A percentile compares a stretch with the other conserved stretches of the same genome.
These are phyloP conservation scores for Amaranthus tricolor DNA, from an alignment of 179 eudicot genomes.

Conservation along the genomic window DNA sequence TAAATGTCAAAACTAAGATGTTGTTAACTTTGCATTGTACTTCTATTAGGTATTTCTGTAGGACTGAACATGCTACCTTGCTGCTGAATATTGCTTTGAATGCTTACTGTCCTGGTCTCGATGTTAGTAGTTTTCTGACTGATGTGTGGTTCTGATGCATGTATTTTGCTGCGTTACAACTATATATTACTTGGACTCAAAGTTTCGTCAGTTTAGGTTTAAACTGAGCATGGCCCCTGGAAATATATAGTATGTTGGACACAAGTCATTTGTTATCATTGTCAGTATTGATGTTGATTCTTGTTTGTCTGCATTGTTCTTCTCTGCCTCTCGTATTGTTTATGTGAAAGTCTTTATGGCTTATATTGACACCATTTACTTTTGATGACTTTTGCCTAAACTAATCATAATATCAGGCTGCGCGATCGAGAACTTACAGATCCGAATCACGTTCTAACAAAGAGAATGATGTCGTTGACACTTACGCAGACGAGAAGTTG, in stretches of 20 bases:
- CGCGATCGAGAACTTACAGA: conserved; percentile 35
- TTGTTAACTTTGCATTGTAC: not conserved
- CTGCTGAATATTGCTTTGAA: not conserved
- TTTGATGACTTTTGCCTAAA: not conserved
- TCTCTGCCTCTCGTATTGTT: not conserved
- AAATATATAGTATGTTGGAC: not conserved
- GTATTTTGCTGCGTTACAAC: not conserved
- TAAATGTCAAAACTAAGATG: not conserved
- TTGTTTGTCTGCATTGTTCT: not conserved
- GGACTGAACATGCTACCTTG: not conserved
- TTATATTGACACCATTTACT: not conserved
- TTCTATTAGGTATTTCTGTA: not conserved
- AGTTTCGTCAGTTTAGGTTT: not conserved
- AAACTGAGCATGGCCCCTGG: not conserved
- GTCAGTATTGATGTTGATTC: not conserved
- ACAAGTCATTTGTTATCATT: not conserved
- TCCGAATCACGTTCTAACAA: conserved; percentile 33
- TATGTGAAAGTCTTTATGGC: conserved; percentile 2
- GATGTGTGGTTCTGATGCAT: not conserved
- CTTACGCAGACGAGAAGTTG: conserved; percentile 33
- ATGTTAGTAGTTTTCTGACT: not conserved
- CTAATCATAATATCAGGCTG: conserved; percentile 33
- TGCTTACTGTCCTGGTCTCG: not conserved
- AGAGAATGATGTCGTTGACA: conserved; percentile 28
- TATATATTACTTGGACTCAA: not conserved